phyloP scores from a whole-genome alignment of 805 yeast species.

The Metschnikowia sp. region DNA sequence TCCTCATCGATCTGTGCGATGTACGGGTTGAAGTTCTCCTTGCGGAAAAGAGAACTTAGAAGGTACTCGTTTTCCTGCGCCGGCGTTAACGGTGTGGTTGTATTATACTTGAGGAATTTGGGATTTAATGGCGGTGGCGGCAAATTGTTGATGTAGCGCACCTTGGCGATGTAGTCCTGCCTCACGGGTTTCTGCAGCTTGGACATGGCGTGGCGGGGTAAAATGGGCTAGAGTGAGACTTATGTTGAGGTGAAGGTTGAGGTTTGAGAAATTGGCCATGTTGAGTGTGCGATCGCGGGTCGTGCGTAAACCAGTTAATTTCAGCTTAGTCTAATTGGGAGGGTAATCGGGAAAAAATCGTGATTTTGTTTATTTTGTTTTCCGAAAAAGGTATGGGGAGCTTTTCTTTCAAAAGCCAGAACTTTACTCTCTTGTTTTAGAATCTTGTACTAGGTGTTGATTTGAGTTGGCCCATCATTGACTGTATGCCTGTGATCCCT shows the following conservation, averaged over 20 bases:
- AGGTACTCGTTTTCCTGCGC: conserved; percentile 45
- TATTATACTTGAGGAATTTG: conserved; percentile 60
- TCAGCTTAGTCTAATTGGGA: no score
- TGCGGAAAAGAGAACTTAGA: conserved; percentile 68
- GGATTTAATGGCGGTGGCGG: conserved; percentile 96
- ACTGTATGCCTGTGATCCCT: no score
- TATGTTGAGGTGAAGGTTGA: neutral
- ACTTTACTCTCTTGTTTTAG: no score
- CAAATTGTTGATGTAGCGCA: conserved; percentile 77
- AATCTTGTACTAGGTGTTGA: no score
- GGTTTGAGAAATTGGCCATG: neutral
- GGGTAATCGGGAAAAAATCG: no score
- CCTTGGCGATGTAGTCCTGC: conserved; percentile 77
- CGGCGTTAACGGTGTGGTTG: conserved; percentile 34
- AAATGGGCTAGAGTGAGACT: neutral
- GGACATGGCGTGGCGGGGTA: conserved; percentile 21
- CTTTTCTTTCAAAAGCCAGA: no score
- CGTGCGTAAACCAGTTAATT: neutral
- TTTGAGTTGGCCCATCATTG: no score
- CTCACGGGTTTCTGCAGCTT: conserved; percentile 40
- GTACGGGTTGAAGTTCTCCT: conserved; percentile 64
- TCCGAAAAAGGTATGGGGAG: no score
- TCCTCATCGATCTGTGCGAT: conserved; percentile 55
- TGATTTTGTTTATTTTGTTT: no score
- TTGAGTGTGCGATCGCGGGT: neutral